Conservation (phyloP, 2,329 filamentous ascomycete species). For the Rhytidhysteron rufulum region DNA sequence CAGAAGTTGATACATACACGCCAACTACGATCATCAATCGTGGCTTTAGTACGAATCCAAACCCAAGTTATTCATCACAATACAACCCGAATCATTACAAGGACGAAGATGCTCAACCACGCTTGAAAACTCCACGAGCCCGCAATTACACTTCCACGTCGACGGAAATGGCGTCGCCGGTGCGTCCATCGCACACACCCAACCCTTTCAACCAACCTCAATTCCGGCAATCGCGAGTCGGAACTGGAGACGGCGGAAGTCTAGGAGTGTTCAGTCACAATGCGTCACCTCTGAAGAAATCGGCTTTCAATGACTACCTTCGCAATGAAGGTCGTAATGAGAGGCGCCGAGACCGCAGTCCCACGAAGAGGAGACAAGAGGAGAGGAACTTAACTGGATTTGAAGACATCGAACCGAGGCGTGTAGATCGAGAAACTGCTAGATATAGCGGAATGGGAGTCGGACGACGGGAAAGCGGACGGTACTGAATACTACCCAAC, state of each 20-base stretch:
- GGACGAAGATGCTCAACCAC: constrained; percentile 6
- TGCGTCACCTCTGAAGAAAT: constrained; percentile 79
- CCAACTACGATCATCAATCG: constrained; percentile 65
- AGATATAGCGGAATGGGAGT: constrained; percentile 23
- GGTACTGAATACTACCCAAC: constrained; percentile 18
- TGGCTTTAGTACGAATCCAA: constrained; percentile 76
- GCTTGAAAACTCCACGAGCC: constrained; percentile 21
- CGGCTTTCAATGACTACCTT: constrained; percentile 56
- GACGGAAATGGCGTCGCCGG: constrained; percentile 38
- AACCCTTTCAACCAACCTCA: constrained; percentile 52
- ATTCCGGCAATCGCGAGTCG: constrained; percentile 43
- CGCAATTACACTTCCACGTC: constrained; percentile 34
- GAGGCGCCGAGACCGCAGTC: constrained; percentile 27
- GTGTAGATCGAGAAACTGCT: too few relatives aligned
- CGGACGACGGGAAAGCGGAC: constrained; percentile 24
- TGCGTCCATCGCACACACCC: constrained; percentile 42
- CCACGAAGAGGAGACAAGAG: constrained; percentile 25
- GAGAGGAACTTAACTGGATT: constrained; percentile 5
- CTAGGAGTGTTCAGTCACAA: constrained; percentile 77
- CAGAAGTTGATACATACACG: constrained; percentile 59
- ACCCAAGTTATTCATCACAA: constrained; percentile 72
- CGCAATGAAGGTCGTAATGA: constrained; percentile 27
- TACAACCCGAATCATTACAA: constrained; percentile 62
- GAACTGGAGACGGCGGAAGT: constrained; percentile 65
- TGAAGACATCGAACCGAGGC: constrained; percentile 10